These are phyloP conservation scores for Thamnidium elegans DNA, from an alignment of 192 early-diverging fungal species.

Conservation along the genomic window DNA sequence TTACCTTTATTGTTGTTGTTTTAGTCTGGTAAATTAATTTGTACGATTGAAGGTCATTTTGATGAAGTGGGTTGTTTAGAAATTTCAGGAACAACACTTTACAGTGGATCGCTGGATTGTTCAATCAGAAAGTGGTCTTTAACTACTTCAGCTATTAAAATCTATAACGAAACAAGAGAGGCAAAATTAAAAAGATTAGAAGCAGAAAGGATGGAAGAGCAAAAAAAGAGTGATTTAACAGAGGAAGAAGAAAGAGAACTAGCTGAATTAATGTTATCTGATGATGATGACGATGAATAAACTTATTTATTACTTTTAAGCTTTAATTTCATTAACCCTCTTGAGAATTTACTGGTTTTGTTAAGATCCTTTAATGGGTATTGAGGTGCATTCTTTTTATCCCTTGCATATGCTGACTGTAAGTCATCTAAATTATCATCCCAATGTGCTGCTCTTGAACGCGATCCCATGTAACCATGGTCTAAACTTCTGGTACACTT, in stretches of 20 bases:
- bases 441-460: constrained; percentile 22
- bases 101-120: constrained; percentile 80
- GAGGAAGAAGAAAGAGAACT: constrained; percentile 90
- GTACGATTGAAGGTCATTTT: constrained; percentile 80
- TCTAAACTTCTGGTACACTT: constrained; percentile 10
- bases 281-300: constrained; percentile 26
- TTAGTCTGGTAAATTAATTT: constrained; percentile 73
- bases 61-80: constrained; percentile 80
- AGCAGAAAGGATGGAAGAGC: constrained; percentile 18
- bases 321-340: constrained; percentile 5
- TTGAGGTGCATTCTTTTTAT: constrained; percentile 11
- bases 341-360: constrained; percentile 8
- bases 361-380: constrained; percentile 23
- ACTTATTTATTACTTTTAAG: background rate
- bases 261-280: constrained; percentile 78
- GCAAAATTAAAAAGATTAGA: constrained; percentile 4
- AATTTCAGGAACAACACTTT: constrained; percentile 59
- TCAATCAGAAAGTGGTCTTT: constrained; percentile 85
- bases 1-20: constrained; percentile 10
- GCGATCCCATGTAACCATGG: constrained; percentile 10
- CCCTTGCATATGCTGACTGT: constrained; percentile 18
- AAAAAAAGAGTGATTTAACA: constrained; percentile 54
- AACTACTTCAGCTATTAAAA: constrained; percentile 16
- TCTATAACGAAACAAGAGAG: constrained; percentile 17
- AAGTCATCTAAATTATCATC: constrained; percentile 24